A percentile compares a stretch with the other conserved stretches of the same genome.
Evolutionary conservation across 2,329 filamentous ascomycete genomes (phyloP).

Genomic region (Cladosporium phlei): DNA sequence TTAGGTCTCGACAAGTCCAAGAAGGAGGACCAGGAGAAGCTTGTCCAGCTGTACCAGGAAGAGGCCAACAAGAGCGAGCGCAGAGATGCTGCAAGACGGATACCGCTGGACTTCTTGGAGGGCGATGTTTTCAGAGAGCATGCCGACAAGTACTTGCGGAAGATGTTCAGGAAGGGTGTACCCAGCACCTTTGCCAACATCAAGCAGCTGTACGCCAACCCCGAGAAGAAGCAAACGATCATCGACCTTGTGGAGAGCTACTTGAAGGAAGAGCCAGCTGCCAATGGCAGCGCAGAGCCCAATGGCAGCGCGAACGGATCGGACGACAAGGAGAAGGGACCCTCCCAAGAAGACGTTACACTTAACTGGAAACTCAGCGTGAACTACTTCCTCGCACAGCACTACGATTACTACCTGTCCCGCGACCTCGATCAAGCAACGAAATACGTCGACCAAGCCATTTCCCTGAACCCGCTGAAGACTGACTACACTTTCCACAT

Average conservation of each 20-base stretch:
- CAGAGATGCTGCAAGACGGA: constrained; percentile 75
- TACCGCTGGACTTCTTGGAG: constrained; percentile 84
- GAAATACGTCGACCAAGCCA: constrained; percentile 76
- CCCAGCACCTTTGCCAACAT: constrained; percentile 96
- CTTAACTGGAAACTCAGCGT: constrained; percentile 68
- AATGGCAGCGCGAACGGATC: constrained; percentile 37
- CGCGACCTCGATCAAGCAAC: constrained; percentile 77
- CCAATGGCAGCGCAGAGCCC: constrained; percentile 25
- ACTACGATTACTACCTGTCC: constrained; percentile 89
- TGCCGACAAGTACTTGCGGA: constrained; percentile 71
- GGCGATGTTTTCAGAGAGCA: constrained; percentile 76
- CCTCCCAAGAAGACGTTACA: constrained; percentile 45
- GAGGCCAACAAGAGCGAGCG: constrained; percentile 77
- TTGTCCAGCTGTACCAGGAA: constrained; percentile 73
- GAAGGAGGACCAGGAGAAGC: constrained; percentile 59
- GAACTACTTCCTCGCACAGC: constrained; percentile 90
- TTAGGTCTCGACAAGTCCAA: constrained; percentile 62
- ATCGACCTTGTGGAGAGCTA: constrained; percentile 75
- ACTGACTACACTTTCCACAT: constrained; percentile 91
- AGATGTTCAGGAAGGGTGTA: constrained; percentile 86
- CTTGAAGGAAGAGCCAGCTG: constrained; percentile 39
- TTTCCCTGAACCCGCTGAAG: constrained; percentile 71
- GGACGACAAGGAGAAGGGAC: constrained; percentile 42
- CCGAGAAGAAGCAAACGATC: constrained; percentile 71
- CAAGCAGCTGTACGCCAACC: constrained; percentile 81